phyloP scores from a whole-genome alignment of 108 stramenopile genomes.

The Cyclostephanos tholiformis region DNA sequence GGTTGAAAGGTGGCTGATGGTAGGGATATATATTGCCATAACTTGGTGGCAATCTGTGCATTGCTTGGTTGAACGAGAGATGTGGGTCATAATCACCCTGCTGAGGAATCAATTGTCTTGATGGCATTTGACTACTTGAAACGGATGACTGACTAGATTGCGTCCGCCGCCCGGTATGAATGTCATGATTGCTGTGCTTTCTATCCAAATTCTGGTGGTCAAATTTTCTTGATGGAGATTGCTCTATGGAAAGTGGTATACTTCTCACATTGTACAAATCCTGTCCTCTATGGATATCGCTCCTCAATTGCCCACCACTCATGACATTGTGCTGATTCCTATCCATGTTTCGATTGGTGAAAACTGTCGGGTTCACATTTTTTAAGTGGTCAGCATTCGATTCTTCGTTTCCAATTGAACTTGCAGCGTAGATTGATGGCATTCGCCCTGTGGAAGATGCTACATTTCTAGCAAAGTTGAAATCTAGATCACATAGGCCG shows the following conservation, averaged over 20 bases:
- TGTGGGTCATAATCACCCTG: background rate
- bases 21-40: background rate
- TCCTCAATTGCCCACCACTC: background rate
- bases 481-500: background rate
- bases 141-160: background rate
- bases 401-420: too few species aligned
- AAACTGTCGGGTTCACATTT: too few species aligned
- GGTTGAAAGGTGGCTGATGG: background rate
- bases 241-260: too few species aligned
- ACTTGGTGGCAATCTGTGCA: background rate
- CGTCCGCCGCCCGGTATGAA: background rate
- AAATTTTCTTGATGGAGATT: background rate
- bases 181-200: too few species aligned
- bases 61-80: background rate
- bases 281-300: background rate
- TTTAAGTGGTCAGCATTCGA: too few species aligned
- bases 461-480: background rate
- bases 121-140: background rate
- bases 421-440: too few species aligned
- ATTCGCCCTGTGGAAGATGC: too few species aligned
- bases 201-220: too few species aligned
- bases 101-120: slow-evolving; percentile 3
- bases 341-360: too few species aligned
- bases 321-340: too few species aligned
- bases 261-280: too few species aligned